Conservation (phyloP, 1,284 basidiomycete genomes). For the Boletus semigastroideus region DNA sequence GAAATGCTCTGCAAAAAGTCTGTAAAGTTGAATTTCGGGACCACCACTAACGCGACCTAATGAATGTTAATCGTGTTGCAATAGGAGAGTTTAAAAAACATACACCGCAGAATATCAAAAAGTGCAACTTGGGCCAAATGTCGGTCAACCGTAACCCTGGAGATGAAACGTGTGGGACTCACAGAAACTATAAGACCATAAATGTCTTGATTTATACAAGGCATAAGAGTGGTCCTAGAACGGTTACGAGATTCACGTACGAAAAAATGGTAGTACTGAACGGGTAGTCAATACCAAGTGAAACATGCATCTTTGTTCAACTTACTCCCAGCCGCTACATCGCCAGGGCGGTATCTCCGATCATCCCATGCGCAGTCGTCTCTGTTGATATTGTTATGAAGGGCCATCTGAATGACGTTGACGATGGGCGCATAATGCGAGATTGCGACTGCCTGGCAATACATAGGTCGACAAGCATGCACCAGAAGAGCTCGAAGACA, state of each 20-base stretch:
- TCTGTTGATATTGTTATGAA: slow-evolving; percentile 45
- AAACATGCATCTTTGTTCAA: slow-evolving; percentile 11
- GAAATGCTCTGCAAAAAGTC: slow-evolving; percentile 69
- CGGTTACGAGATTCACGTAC: slow-evolving; percentile 25
- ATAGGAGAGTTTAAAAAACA: slow-evolving; percentile 13
- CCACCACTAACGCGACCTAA: slow-evolving; percentile 64
- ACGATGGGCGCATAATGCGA: slow-evolving; percentile 59
- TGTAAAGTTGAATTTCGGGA: slow-evolving; percentile 70
- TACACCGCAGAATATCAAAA: slow-evolving; percentile 54
- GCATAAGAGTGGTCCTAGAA: slow-evolving; percentile 14
- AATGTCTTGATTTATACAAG: slow-evolving; percentile 53
- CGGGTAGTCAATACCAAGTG: slow-evolving; percentile 8
- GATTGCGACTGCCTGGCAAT: slow-evolving; percentile 58
- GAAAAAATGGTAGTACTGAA: slow-evolving; percentile 37
- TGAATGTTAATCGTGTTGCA: background rate
- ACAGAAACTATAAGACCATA: slow-evolving; percentile 69
- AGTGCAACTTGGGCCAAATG: slow-evolving; percentile 45
- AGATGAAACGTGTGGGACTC: slow-evolving; percentile 16
- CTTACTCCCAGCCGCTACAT: slow-evolving; percentile 51
- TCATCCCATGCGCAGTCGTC: slow-evolving; percentile 39
- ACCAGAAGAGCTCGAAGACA: background rate
- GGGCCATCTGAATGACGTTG: slow-evolving; percentile 57
- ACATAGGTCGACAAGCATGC: background rate
- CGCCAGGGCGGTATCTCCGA: slow-evolving; percentile 50
- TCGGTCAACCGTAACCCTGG: slow-evolving; percentile 7